Base-by-base conservation (phyloP, 1,139 yeast species). In the Meyerozyma sp. region DNA sequence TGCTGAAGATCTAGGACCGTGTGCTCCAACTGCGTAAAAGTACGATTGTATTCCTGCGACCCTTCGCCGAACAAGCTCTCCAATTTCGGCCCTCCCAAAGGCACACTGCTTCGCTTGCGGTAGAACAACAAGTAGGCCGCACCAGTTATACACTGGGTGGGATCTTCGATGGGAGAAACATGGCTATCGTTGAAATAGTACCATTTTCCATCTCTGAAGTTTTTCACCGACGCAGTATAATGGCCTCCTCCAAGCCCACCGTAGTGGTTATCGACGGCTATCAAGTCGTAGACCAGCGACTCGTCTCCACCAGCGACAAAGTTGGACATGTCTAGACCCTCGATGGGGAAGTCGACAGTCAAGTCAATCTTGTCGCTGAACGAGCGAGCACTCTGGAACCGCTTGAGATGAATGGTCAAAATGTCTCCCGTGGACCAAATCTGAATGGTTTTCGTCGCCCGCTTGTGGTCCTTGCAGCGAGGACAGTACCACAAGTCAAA, bases 221-320 rank as follows among this genome's bases (percentile, higher is more conserved):
- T 91, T 61, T 84, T 84, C 1, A 79, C 97, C 54, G 81, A 84
- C 0, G 98, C 89, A 1, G 98, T 93, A 61, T 93, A 93, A 65
- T 93, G 98, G 3, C 98, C 98, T 7, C 98, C 98, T 1, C 98
- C 98, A 28, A 93, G 71, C 0, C 98, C 97, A 44, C 98, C 98
- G 59, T 75, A 91, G 60, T 93, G 98, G 61, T 91, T 91, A 60
- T 91, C 98, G 23, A 93, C 97, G 0, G 95, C 98, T 56, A 88
- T 75, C 53, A 93, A 70, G 59, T 93, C 98, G 61, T 93, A 93
- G 0, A 88, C 61, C 14, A 63, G 56, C 8, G 65, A 65, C 5
- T 66, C 66, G 10, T 63, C 63, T 16, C 63, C 69, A 29, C 68
- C 65, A 10, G 66, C 67, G 10, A 86, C 74, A 53, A 81, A 79